phyloP scores from a whole-genome alignment of 108 stramenopile species.

The Pseudonitzschia multiseries region DNA sequence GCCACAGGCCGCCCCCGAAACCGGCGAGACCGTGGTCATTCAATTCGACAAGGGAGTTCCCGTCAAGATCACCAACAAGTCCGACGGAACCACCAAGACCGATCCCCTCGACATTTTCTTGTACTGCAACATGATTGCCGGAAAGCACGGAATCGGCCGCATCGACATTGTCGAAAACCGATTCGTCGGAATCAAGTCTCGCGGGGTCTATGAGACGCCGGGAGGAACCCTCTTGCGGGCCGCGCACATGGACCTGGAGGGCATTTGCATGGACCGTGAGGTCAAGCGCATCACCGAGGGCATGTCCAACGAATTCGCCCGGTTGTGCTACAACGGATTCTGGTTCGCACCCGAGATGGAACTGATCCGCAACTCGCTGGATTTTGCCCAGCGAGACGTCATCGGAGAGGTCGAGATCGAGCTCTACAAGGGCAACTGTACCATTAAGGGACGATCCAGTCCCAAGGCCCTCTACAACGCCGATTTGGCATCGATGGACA shows the following conservation, averaged over 20 bases:
- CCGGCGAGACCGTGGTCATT: conserved; percentile 72
- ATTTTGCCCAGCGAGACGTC: conserved; percentile 89
- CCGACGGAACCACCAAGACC: conserved; percentile 84
- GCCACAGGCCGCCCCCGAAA: conserved; percentile 89
- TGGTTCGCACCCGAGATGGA: conserved; percentile 99
- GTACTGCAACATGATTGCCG: conserved; percentile 96
- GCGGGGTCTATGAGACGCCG: conserved; percentile 99
- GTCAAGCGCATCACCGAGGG: conserved; percentile 96
- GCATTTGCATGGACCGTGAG: conserved; percentile 96
- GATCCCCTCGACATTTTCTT: conserved; percentile 94
- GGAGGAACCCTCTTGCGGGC: conserved; percentile 94
- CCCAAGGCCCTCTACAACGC: conserved; percentile 94
- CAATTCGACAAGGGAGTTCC: conserved; percentile 95
- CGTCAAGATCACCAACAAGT: conserved; percentile 91
- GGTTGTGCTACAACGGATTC: conserved; percentile 99
- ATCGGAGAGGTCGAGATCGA: conserved; percentile 87
- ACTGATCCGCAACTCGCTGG: conserved; percentile 86
- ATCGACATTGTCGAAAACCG: conserved; percentile 99
- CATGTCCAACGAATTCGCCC: conserved; percentile 87
- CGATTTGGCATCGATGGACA: conserved; percentile 98
- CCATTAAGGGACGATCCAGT: conserved; percentile 76
- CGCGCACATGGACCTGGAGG: conserved; percentile 96
- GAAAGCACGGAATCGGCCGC: conserved; percentile 95
- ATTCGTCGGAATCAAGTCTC: conserved; percentile 99
- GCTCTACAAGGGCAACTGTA: conserved; percentile 97